Conservation (phyloP, 768 basidiomycete species). For the Pleurotus tuber-regium region DNA sequence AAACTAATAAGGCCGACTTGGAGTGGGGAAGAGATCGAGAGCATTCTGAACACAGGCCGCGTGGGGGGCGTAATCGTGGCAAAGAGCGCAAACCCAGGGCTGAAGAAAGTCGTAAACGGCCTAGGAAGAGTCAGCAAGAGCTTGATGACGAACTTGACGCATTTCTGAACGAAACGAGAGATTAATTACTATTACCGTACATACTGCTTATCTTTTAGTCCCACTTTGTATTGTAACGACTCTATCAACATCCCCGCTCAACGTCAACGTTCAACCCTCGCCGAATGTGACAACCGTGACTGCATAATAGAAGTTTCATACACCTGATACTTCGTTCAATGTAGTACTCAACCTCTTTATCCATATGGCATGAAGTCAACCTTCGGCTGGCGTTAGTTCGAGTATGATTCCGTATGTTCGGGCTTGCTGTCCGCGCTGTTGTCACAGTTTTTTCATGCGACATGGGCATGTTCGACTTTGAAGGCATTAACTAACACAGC, state of each 20-base stretch:
- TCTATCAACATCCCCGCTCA: not conserved
- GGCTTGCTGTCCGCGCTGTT: no score
- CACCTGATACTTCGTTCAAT: no score
- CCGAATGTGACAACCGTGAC: no score
- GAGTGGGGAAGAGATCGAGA: constrained; percentile 16
- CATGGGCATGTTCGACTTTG: no score
- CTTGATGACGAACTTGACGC: constrained; percentile 83
- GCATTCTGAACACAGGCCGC: constrained; percentile 17
- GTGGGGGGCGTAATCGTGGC: constrained; percentile 20
- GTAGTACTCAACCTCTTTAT: no score
- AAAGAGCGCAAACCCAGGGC: constrained; percentile 24
- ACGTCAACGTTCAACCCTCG: no score
- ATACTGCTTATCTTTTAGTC: not conserved
- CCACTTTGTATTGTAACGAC: not conserved
- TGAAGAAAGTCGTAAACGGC: constrained; percentile 34
- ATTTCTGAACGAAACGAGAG: constrained; percentile 59
- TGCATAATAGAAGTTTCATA: no score
- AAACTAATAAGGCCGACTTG: constrained; percentile 12
- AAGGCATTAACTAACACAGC: no score
- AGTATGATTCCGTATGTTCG: no score
- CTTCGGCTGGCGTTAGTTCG: no score
- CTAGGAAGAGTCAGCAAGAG: constrained; percentile 67
- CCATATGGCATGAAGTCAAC: no score
- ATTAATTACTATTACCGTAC: constrained; percentile 19
- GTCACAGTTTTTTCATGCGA: no score